A percentile compares a stretch with the other conserved stretches of the same genome.
phyloP scores from a whole-genome alignment of 2,329 filamentous ascomycete species.

The Camillea tinctor region DNA sequence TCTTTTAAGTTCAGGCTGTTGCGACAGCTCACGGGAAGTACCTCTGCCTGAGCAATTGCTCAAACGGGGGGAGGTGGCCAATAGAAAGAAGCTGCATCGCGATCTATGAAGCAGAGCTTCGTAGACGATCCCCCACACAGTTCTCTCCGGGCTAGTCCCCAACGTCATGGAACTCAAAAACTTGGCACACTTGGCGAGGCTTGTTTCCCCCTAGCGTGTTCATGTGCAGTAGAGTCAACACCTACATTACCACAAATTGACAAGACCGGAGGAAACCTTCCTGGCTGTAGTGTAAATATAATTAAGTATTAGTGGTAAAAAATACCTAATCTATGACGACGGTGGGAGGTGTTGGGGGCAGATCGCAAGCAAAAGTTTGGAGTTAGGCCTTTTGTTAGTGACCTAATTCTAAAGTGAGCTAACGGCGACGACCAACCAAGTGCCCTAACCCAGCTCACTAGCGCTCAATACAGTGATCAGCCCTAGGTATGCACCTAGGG shows the following conservation, averaged over 20 bases:
- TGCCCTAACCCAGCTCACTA: neutral
- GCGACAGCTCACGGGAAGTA: neutral
- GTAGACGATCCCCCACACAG: neutral
- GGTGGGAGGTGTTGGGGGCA: too few relatives aligned
- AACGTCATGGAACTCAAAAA: conserved; percentile 26
- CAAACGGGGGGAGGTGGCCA: too few relatives aligned
- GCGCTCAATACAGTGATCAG: too few relatives aligned
- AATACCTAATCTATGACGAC: too few relatives aligned
- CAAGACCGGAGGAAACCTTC: neutral
- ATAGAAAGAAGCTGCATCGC: conserved; percentile 12
- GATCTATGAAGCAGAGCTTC: conserved; percentile 9
- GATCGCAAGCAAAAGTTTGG: too few relatives aligned
- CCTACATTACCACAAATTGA: neutral
- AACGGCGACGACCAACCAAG: neutral
- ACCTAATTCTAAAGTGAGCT: neutral
- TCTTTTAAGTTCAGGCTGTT: too few relatives aligned
- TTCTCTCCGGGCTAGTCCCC: neutral
- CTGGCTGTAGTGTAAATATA: neutral
- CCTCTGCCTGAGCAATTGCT: neutral
- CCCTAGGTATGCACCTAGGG: too few relatives aligned
- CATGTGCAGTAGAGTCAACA: too few relatives aligned
- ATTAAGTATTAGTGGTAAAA: neutral
- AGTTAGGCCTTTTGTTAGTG: too few relatives aligned
- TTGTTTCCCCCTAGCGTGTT: conserved; percentile 13
- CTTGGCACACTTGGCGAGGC: conserved; percentile 28